Conservation (phyloP, 257 asterid species). For the Salvia hispanica region DNA sequence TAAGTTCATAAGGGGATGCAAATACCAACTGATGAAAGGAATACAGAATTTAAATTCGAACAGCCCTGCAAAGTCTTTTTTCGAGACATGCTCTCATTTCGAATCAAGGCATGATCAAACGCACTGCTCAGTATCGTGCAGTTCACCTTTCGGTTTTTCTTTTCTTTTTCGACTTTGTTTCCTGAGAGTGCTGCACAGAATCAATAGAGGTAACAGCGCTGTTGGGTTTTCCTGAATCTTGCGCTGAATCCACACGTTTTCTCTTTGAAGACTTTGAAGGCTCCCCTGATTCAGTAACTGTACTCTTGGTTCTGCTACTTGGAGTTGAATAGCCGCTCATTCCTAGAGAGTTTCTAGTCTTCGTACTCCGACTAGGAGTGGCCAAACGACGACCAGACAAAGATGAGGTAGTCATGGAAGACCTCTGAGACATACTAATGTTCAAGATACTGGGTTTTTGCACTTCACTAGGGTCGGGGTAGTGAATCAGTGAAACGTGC, state of each 20-base stretch:
- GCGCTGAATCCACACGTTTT: conserved; percentile 45
- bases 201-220: conserved; percentile 55
- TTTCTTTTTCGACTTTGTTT: conserved; percentile 52
- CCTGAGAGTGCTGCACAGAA: conserved; percentile 47
- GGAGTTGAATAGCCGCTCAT: conserved; percentile 46
- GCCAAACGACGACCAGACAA: conserved; percentile 43
- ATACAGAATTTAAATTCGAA: neutral
- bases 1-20: neutral
- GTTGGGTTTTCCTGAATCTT: conserved; percentile 51
- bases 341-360: conserved; percentile 39
- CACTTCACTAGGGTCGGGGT: conserved; percentile 63
- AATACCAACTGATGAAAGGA: neutral
- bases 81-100: neutral
- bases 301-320: conserved; percentile 46
- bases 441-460: conserved; percentile 31
- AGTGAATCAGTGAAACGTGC: conserved; percentile 57
- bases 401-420: conserved; percentile 53
- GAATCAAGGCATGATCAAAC: neutral
- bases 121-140: neutral
- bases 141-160: conserved; percentile 33
- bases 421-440: conserved; percentile 37
- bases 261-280: conserved; percentile 46
- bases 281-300: conserved; percentile 38
- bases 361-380: conserved; percentile 50
- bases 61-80: no score